These are phyloP conservation scores for Ascoidea tarda DNA, from an alignment of 805 yeast species.

Conservation along the genomic window DNA sequence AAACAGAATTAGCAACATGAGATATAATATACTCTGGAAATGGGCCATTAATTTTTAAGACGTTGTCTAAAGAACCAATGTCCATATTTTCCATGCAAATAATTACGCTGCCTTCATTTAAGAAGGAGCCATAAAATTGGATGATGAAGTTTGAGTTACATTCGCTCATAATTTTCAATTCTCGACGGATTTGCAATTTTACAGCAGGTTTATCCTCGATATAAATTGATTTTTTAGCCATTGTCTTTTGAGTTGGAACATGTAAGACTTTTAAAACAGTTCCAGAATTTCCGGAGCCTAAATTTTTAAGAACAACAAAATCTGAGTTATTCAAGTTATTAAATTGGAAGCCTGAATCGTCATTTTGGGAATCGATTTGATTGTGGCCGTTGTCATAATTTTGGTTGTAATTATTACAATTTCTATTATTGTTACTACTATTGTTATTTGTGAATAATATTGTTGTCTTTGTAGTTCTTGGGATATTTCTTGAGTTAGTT, in stretches of 20 bases:
- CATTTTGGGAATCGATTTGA: not conserved
- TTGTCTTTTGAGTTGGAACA: slow-evolving; percentile 71
- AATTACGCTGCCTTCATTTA: slow-evolving; percentile 30
- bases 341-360: slow-evolving; percentile 5
- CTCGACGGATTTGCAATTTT: slow-evolving; percentile 76
- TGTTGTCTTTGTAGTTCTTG: not conserved
- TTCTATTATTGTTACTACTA: no score
- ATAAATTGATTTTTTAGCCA: slow-evolving; percentile 84
- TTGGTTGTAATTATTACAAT: not conserved
- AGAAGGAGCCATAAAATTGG: slow-evolving; percentile 83
- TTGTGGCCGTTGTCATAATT: no score
- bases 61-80: slow-evolving; percentile 82
- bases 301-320: slow-evolving; percentile 53
- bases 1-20: slow-evolving; percentile 60
- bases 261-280: slow-evolving; percentile 81
- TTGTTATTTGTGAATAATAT: not conserved
- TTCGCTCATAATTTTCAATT: slow-evolving; percentile 80
- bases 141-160: slow-evolving; percentile 76
- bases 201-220: slow-evolving; percentile 70
- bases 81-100: slow-evolving; percentile 95
- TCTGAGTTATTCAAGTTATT: slow-evolving; percentile 44
- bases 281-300: slow-evolving; percentile 94
- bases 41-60: slow-evolving; percentile 45
- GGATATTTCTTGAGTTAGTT: not conserved
- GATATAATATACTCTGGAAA: slow-evolving; percentile 57